These are phyloP conservation scores for Dorcoceras hygrometricum DNA, from an alignment of 257 asterid genomes.

Conservation along the genomic window DNA sequence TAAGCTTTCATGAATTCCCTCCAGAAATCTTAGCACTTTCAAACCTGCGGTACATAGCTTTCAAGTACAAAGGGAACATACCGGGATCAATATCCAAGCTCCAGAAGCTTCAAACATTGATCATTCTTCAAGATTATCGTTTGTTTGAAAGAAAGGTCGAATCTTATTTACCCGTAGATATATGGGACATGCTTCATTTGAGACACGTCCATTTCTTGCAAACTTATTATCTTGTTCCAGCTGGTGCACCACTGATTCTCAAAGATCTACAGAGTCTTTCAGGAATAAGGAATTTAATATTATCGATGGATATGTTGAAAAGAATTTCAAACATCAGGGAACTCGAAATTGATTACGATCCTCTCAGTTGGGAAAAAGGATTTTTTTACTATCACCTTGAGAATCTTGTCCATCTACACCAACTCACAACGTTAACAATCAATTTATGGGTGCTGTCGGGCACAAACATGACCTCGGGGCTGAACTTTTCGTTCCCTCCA, in stretches of 20 bases:
- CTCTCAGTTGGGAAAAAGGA: neutral
- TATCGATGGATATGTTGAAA: neutral
- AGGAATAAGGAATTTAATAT: neutral
- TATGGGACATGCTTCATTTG: conserved; percentile 25
- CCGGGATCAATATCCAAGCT: conserved; percentile 23
- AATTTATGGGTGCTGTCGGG: neutral
- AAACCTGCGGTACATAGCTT: conserved; percentile 32
- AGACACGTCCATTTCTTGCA: conserved; percentile 19
- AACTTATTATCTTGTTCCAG: neutral
- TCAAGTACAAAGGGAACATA: conserved; percentile 15
- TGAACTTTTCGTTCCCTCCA: conserved; percentile 1
- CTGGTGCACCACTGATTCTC: neutral
- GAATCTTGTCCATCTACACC: conserved; percentile 5
- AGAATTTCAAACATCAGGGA: conserved; percentile 15
- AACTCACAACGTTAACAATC: neutral
- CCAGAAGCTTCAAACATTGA: conserved; percentile 14
- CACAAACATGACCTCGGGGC: neutral
- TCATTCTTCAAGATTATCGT: conserved; percentile 1
- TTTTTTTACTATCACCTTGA: conserved; percentile 18
- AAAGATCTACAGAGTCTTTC: conserved; percentile 24
- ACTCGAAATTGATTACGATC: conserved; percentile 11
- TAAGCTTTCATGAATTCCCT: conserved; percentile 8
- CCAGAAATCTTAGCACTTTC: neutral
- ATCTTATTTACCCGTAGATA: conserved; percentile 20
- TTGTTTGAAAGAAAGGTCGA: neutral